These are phyloP conservation scores for Saturnispora silvae DNA, from an alignment of 805 yeast species.

Conservation along the genomic window DNA sequence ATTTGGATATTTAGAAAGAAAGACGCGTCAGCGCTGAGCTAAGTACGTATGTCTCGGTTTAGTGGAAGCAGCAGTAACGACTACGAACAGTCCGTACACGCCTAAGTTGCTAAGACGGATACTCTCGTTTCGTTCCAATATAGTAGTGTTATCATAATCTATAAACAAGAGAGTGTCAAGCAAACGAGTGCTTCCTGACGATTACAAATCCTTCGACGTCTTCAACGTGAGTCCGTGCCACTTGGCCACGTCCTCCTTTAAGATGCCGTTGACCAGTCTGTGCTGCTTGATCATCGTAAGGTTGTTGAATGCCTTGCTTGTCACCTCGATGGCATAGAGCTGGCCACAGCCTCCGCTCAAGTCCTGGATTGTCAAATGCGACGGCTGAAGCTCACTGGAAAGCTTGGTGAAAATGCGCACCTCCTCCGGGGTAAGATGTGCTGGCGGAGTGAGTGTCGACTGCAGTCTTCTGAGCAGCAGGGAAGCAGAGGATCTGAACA, in stretches of 20 bases:
- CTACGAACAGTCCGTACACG: no score
- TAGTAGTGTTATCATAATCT: no score
- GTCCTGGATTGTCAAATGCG: slow-evolving; percentile 57
- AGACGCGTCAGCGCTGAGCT: neutral
- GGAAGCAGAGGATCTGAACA: no score
- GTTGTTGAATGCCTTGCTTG: slow-evolving; percentile 38
- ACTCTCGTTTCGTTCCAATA: no score
- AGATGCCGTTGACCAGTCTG: slow-evolving; percentile 68
- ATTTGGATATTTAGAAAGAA: neutral
- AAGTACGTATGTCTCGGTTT: slow-evolving; percentile 18
- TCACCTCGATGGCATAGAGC: slow-evolving; percentile 68
- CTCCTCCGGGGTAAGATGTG: slow-evolving; percentile 32
- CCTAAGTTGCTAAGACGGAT: no score
- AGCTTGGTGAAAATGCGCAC: slow-evolving; percentile 48
- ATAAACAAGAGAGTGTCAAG: no score
- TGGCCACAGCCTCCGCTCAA: slow-evolving; percentile 97
- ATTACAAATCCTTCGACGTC: no score
- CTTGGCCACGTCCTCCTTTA: slow-evolving; percentile 73
- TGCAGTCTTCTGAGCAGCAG: neutral
- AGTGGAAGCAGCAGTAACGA: no score
- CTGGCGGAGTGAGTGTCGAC: slow-evolving; percentile 4
- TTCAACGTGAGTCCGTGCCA: slow-evolving; percentile 94
- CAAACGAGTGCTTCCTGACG: no score
- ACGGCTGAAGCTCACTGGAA: slow-evolving; percentile 47
- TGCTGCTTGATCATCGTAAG: slow-evolving; percentile 84